These are phyloP conservation scores for Blumeriella jaapii DNA, from an alignment of 2,329 filamentous ascomycete species.

Conservation along the genomic window DNA sequence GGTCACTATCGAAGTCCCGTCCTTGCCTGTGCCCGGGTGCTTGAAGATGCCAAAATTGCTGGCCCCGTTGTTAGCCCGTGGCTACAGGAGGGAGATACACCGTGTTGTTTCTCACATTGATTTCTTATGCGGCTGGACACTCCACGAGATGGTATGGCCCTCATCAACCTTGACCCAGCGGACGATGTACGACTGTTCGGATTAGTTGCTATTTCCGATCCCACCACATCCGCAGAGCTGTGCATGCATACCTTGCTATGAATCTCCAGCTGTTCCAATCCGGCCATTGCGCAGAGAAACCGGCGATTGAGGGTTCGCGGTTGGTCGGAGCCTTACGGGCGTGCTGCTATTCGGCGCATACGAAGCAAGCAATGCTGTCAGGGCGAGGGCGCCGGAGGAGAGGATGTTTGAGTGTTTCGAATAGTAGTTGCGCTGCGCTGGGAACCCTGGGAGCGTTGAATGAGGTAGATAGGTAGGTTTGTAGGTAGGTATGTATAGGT, in stretches of 20 bases:
- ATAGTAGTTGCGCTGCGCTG: too few species aligned
- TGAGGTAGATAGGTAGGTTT: too few species aligned
- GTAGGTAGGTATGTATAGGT: too few species aligned
- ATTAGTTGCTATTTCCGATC: conserved; percentile 14
- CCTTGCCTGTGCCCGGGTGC: conserved; percentile 57
- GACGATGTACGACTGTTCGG: conserved; percentile 79
- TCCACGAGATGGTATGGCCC: conserved; percentile 92
- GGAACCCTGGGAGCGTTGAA: too few species aligned
- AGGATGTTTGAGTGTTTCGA: too few species aligned
- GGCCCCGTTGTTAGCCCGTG: conserved; percentile 13
- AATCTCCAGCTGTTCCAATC: conserved; percentile 93
- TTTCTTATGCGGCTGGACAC: conserved; percentile 94
- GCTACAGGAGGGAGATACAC: neutral
- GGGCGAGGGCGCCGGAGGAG: too few species aligned
- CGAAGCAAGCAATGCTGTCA: neutral
- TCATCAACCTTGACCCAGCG: conserved; percentile 91
- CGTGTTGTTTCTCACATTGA: conserved; percentile 54
- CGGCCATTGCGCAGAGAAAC: conserved; percentile 64
- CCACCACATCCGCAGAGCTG: conserved; percentile 15
- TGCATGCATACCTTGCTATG: conserved; percentile 73
- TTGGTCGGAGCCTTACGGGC: neutral
- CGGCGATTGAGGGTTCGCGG: conserved; percentile 1
- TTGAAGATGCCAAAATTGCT: conserved; percentile 97
- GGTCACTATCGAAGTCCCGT: conserved; percentile 16
- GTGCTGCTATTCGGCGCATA: neutral